Evolutionary conservation across 2,329 filamentous ascomycete genomes (phyloP).

Genomic region (Ilyonectria mors-panacis): DNA sequence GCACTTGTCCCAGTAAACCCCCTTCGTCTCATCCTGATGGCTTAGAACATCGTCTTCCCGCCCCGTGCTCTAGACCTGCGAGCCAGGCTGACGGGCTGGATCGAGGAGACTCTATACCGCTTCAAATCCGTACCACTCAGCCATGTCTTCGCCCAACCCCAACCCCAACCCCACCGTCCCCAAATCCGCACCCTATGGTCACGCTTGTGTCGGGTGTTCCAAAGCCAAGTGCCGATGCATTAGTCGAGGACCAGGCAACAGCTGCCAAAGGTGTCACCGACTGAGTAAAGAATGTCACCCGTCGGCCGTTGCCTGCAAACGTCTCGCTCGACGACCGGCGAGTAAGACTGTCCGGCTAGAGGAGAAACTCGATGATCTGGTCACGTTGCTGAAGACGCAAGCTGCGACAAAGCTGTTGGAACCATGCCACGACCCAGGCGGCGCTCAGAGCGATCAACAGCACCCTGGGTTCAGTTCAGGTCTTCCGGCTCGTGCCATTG

Average conservation of each 20-base stretch:
- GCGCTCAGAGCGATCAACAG: not conserved
- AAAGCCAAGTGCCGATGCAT: conserved; percentile 62
- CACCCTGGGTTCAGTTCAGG: not conserved
- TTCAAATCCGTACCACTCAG: not conserved
- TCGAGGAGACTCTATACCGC: not conserved
- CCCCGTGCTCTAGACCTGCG: not conserved
- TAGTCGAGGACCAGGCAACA: conserved; percentile 45
- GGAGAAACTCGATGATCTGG: conserved; percentile 48
- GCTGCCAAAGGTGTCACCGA: conserved; percentile 58
- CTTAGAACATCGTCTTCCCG: not conserved
- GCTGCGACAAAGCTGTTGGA: not conserved
- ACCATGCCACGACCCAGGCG: not conserved
- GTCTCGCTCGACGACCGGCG: conserved; percentile 36
- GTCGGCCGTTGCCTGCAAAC: conserved; percentile 53
- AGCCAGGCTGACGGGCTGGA: not conserved
- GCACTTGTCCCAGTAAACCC: not conserved
- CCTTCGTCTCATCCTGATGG: not conserved
- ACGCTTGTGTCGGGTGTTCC: conserved; percentile 58
- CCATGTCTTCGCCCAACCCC: conserved; percentile 18
- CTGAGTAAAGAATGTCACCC: conserved; percentile 57
- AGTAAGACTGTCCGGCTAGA: conserved; percentile 44
- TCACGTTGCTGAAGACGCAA: conserved; percentile 48
- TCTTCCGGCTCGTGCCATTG: not conserved
- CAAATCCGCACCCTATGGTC: conserved; percentile 55
- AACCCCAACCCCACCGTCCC: conserved; percentile 21